A percentile compares a stretch with the other conserved stretches of the same genome.
These are phyloP conservation scores for Chlorella sp. DNA, from an alignment of 139 green algal genomes.

Conservation along the genomic window DNA sequence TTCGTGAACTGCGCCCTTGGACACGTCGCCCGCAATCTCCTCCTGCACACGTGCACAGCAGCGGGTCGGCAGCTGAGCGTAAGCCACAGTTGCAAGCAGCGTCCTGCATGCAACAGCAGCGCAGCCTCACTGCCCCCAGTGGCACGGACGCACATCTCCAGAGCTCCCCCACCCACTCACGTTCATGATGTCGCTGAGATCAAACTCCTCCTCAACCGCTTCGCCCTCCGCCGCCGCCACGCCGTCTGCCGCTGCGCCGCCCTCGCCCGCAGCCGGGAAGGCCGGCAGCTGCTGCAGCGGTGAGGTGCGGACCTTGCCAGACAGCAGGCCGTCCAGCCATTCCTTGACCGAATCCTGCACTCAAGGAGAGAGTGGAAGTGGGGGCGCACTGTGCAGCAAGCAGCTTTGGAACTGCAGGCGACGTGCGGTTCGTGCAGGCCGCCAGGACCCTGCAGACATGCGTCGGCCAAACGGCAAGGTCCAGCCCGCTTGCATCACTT, in stretches of 20 bases:
- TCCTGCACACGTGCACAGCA: constrained; percentile 5
- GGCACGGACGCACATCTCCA: not conserved
- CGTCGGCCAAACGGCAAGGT: too few species aligned
- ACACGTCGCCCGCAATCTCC: constrained; percentile 27
- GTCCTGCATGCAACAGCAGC: not conserved
- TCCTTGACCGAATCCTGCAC: constrained; percentile 1
- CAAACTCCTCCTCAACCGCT: constrained; percentile 59
- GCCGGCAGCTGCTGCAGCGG: constrained; percentile 19
- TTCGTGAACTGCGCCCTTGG: not conserved
- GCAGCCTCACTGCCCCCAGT: not conserved
- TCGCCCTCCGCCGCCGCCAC: not conserved
- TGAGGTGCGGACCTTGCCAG: constrained; percentile 38
- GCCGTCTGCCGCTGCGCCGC: not conserved
- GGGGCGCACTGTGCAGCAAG: too few species aligned
- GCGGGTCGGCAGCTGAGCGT: too few species aligned
- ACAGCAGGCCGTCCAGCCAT: constrained; percentile 53
- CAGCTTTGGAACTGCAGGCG: too few species aligned
- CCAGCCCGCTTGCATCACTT: too few species aligned
- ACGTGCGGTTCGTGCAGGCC: too few species aligned
- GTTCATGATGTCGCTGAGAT: constrained; percentile 56
- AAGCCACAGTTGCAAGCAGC: too few species aligned
- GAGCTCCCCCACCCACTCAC: constrained; percentile 12
- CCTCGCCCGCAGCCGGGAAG: not conserved
- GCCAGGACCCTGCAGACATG: too few species aligned
- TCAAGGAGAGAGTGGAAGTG: not conserved